Conservation (phyloP, 2,329 filamentous ascomycete genomes). For the Diaporthe sp. region DNA sequence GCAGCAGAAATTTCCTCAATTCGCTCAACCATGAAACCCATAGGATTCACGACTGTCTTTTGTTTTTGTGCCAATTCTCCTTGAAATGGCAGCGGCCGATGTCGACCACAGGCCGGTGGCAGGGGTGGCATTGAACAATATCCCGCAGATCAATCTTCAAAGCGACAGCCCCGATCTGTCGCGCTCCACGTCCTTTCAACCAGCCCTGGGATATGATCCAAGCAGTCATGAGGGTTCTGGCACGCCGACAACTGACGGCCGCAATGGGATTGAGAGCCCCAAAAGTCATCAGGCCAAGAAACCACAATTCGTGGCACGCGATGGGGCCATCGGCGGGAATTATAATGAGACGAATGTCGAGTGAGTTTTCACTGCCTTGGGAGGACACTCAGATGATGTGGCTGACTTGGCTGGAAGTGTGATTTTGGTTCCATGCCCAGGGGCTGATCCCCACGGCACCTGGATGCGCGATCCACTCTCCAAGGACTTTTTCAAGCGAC, state of each 20-base stretch:
- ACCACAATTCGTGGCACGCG: constrained; percentile 27
- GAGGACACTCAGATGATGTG: too few species aligned
- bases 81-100: neutral
- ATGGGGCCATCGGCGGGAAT: constrained; percentile 47
- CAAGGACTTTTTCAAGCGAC: constrained; percentile 52
- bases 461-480: constrained; percentile 60
- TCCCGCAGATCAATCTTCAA: neutral
- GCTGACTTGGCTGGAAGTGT: constrained; percentile 39
- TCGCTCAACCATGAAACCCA: neutral
- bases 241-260: neutral
- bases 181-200: neutral
- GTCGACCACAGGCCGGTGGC: neutral
- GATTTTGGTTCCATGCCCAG: constrained; percentile 61
- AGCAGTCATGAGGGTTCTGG: neutral
- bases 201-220: neutral
- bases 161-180: neutral
- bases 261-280: neutral
- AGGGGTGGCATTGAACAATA: neutral
- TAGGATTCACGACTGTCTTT: neutral
- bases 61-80: neutral
- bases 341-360: constrained; percentile 62
- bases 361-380: neutral
- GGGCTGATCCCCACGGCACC: constrained; percentile 56
- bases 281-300: neutral
- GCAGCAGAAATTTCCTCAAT: neutral